phyloP scores from a whole-genome alignment of 2,329 filamentous ascomycete species.

The Thielaviopsis punctulata region DNA sequence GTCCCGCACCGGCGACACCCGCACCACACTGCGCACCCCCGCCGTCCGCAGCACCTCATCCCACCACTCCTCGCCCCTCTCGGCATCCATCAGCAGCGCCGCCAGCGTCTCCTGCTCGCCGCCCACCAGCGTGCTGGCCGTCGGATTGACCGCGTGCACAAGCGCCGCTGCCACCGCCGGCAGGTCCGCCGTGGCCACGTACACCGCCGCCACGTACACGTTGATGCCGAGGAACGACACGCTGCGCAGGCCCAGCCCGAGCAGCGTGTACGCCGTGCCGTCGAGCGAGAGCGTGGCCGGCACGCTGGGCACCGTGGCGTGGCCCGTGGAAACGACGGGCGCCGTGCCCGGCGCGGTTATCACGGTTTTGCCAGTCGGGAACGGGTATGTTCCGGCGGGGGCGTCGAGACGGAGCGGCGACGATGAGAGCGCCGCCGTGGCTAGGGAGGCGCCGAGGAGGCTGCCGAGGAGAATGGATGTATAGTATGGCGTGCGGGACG shows the following conservation, averaged over 20 bases:
- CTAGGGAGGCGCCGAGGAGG: background rate
- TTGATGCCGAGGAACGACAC: conserved; percentile 82
- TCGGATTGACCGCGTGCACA: conserved; percentile 55
- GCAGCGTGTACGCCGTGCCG: conserved; percentile 61
- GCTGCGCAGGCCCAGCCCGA: conserved; percentile 73
- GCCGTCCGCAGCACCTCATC: conserved; percentile 47
- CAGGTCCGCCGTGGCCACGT: conserved; percentile 72
- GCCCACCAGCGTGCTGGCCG: conserved; percentile 68
- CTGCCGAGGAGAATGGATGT: background rate
- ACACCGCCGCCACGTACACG: conserved; percentile 89
- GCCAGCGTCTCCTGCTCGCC: conserved; percentile 63
- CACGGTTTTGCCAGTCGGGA: conserved; percentile 4
- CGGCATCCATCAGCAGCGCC: conserved; percentile 49
- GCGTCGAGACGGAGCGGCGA: conserved; percentile 5
- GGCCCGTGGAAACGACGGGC: conserved; percentile 42
- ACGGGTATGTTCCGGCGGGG: conserved; percentile 6
- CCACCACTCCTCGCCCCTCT: conserved; percentile 58
- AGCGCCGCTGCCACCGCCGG: conserved; percentile 62
- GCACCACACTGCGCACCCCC: conserved; percentile 57
- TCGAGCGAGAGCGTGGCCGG: conserved; percentile 51
- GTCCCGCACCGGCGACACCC: conserved; percentile 78
- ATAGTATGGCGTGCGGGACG: background rate
- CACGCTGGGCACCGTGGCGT: conserved; percentile 62
- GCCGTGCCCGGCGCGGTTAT: background rate
- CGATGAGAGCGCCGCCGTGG: background rate